Conservation (phyloP, 805 yeast species). For the Metschnikowia matae region DNA sequence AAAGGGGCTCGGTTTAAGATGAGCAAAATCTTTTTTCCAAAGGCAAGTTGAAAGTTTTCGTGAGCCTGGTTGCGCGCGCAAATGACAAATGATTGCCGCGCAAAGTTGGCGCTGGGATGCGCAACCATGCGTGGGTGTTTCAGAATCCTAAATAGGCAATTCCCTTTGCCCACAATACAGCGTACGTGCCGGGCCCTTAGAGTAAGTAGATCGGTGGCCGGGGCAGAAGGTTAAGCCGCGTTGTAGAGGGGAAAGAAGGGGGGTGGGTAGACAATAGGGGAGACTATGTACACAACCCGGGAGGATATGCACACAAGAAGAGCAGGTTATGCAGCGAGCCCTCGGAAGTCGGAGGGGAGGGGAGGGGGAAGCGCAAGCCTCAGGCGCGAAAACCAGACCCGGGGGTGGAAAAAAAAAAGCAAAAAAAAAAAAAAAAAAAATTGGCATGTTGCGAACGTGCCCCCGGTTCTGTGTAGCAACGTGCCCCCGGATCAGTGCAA, state of each 20-base stretch:
- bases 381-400: not conserved
- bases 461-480: too few species aligned
- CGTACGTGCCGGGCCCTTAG: too few species aligned
- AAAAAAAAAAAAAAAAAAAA: not conserved
- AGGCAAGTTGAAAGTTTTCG: not conserved
- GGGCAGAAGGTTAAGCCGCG: not conserved
- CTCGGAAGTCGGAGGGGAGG: not conserved
- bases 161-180: too few species aligned
- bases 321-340: not conserved
- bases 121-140: not conserved
- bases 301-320: too few species aligned
- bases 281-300: too few species aligned
- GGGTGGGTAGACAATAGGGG: too few species aligned
- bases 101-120: not conserved
- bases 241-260: not conserved
- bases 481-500: too few species aligned
- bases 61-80: too few species aligned
- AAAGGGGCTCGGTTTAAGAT: not conserved
- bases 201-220: not conserved
- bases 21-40: not conserved
- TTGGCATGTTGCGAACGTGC: not conserved
- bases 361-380: not conserved
- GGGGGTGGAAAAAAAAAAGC: too few species aligned
- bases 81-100: not conserved
- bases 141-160: not conserved